A percentile compares a stretch with the other conserved stretches of the same genome.
Conservation (phyloP, 352 stramenopile species). For the Globisporangium cederbergense region DNA sequence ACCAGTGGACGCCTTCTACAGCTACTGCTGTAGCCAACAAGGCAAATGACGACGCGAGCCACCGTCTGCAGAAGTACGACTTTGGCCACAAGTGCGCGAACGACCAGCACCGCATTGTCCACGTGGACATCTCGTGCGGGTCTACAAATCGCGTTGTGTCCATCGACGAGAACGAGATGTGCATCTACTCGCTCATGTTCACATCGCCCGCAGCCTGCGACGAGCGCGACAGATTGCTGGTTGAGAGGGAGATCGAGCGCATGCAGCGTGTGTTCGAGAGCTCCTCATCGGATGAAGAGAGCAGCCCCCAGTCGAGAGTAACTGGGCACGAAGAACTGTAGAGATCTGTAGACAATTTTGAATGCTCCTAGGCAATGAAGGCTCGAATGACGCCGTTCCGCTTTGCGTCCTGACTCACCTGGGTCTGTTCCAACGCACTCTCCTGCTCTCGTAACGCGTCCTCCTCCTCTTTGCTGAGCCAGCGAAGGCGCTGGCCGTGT, state of each 20-base stretch:
- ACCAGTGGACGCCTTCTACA: slow-evolving; percentile 36
- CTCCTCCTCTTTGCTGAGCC: slow-evolving; percentile 50
- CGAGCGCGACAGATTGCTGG: slow-evolving; percentile 13
- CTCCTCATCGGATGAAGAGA: neutral
- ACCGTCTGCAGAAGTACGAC: slow-evolving; percentile 54
- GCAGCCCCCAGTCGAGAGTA: neutral
- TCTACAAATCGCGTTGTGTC: slow-evolving; percentile 66
- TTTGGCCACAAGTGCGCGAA: slow-evolving; percentile 86
- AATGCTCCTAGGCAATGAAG: slow-evolving; percentile 11
- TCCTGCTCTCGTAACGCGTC: slow-evolving; percentile 11
- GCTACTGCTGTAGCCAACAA: slow-evolving; percentile 10
- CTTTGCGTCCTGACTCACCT: slow-evolving; percentile 10
- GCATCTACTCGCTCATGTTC: slow-evolving; percentile 86
- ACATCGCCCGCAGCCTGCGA: slow-evolving; percentile 60
- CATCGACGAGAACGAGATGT: slow-evolving; percentile 90
- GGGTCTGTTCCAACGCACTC: slow-evolving; percentile 9
- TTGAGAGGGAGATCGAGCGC: slow-evolving; percentile 14
- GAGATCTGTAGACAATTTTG: slow-evolving; percentile 3
- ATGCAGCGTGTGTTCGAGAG: slow-evolving; percentile 3
- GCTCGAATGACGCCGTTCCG: slow-evolving; percentile 10
- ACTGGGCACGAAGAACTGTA: slow-evolving; percentile 17
- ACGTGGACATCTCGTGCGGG: slow-evolving; percentile 80
- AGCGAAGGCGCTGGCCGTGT: slow-evolving; percentile 38
- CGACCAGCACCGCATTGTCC: slow-evolving; percentile 60
- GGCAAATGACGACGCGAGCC: slow-evolving; percentile 20